Evolutionary conservation across 2,329 filamentous ascomycete species (phyloP).

Genomic region (Neofusicoccum kwambonambiense): DNA sequence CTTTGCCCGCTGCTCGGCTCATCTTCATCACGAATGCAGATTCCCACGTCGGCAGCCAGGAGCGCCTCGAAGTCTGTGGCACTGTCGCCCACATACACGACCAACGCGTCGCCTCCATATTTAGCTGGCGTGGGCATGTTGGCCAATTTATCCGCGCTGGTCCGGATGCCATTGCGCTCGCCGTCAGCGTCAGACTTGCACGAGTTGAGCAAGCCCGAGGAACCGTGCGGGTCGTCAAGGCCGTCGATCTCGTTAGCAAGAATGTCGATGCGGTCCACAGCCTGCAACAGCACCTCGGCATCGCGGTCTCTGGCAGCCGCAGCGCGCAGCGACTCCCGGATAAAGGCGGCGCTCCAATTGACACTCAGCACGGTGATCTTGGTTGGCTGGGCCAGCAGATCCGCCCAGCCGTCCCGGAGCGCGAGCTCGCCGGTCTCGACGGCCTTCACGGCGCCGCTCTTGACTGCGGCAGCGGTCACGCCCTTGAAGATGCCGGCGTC

Average conservation of each 20-base stretch:
- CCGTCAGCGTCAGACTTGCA: slow-evolving; percentile 19
- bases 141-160: slow-evolving; percentile 42
- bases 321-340: slow-evolving; percentile 6
- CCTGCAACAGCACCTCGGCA: not conserved
- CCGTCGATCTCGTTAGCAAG: slow-evolving; percentile 38
- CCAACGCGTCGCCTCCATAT: slow-evolving; percentile 16
- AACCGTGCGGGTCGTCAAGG: slow-evolving; percentile 26
- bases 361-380: slow-evolving; percentile 41
- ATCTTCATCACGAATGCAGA: slow-evolving; percentile 44
- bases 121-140: slow-evolving; percentile 25
- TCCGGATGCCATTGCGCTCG: slow-evolving; percentile 27
- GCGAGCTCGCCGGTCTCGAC: slow-evolving; percentile 32
- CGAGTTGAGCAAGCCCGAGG: slow-evolving; percentile 27
- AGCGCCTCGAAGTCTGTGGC: slow-evolving; percentile 49
- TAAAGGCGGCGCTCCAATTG: slow-evolving; percentile 47
- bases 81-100: slow-evolving; percentile 50
- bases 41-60: slow-evolving; percentile 45
- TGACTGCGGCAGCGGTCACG: slow-evolving; percentile 33
- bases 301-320: not conserved
- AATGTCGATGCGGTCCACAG: slow-evolving; percentile 13
- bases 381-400: slow-evolving; percentile 26
- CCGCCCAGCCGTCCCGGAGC: slow-evolving; percentile 37
- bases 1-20: slow-evolving; percentile 34
- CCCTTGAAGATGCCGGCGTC: slow-evolving; percentile 40
- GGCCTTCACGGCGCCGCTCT: slow-evolving; percentile 21